phyloP scores from a whole-genome alignment of 2,329 filamentous ascomycete species.

The Aspergillus niger region DNA sequence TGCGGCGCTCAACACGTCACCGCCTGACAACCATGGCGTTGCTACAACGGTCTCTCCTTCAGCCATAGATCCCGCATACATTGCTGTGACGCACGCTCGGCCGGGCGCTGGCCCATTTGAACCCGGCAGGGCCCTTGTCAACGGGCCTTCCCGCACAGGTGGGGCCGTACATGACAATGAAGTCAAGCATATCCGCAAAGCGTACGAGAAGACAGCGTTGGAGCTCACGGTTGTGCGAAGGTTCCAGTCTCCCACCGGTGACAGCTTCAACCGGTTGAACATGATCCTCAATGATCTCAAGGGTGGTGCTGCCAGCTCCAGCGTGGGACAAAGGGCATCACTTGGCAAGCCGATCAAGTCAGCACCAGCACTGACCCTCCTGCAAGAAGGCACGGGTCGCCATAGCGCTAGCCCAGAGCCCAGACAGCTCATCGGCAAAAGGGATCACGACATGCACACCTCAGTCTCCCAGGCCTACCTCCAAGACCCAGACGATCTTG shows the following conservation, averaged over 20 bases:
- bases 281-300: slow-evolving; percentile 28
- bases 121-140: slow-evolving; percentile 29
- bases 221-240: slow-evolving; percentile 49
- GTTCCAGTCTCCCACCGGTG: slow-evolving; percentile 47
- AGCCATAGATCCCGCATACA: slow-evolving; percentile 38
- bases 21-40: slow-evolving; percentile 42
- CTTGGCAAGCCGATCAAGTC: slow-evolving; percentile 38
- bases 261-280: slow-evolving; percentile 46
- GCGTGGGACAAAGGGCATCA: slow-evolving; percentile 21
- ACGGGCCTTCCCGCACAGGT: slow-evolving; percentile 32
- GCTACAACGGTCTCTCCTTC: slow-evolving; percentile 36
- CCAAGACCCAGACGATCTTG: slow-evolving; percentile 36
- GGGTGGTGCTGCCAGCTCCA: slow-evolving; percentile 2
- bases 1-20: slow-evolving; percentile 47
- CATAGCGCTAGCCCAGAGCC: slow-evolving; percentile 26
- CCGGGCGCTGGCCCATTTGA: slow-evolving; percentile 34
- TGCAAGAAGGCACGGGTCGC: slow-evolving; percentile 27
- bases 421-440: slow-evolving; percentile 25
- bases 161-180: slow-evolving; percentile 36
- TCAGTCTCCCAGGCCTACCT: slow-evolving; percentile 34
- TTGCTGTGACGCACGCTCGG: slow-evolving; percentile 33
- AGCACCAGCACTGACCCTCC: slow-evolving; percentile 35
- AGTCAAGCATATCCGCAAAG: slow-evolving; percentile 44
- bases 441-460: slow-evolving; percentile 26
- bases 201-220: slow-evolving; percentile 47